A percentile compares a stretch with the other conserved stretches of the same genome.
These are phyloP conservation scores for Podochytrium sp. DNA, from an alignment of 192 early-diverging fungal genomes.

Conservation along the genomic window DNA sequence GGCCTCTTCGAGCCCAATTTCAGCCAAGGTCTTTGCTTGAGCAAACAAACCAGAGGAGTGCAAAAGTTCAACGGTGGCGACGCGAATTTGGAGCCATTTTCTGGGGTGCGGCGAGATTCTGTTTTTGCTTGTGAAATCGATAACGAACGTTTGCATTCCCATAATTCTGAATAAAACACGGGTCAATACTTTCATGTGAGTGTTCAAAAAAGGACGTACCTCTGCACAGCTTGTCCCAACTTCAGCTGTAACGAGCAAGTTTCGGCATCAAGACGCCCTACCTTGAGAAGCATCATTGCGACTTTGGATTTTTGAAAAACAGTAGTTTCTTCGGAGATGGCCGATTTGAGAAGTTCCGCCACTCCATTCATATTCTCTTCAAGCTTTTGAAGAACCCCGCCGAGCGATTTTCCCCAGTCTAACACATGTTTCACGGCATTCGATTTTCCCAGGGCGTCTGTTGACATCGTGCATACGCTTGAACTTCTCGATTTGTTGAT, in stretches of 20 bases:
- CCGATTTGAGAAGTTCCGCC: background rate
- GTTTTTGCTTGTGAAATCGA: background rate
- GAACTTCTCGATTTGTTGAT: no score
- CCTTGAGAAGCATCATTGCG: no score
- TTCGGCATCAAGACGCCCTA: no score
- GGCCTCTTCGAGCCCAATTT: conserved; percentile 15
- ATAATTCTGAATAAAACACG: conserved; percentile 1
- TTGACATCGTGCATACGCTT: no score
- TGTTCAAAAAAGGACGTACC: background rate
- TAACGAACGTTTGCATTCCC: background rate
- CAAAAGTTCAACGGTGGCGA: conserved; percentile 1
- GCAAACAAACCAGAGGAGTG: conserved; percentile 1
- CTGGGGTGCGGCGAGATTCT: background rate
- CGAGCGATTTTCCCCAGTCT: background rate
- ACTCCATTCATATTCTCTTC: background rate
- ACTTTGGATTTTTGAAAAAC: no score
- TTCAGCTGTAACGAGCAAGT: background rate
- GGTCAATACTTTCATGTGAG: background rate
- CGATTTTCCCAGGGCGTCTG: background rate
- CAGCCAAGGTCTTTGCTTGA: conserved; percentile 1
- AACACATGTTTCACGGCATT: background rate
- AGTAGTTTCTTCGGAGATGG: background rate
- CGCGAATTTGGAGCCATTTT: conserved; percentile 5
- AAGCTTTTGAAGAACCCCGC: background rate
- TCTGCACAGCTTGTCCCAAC: background rate